These are phyloP conservation scores for Chenopodium formosanum DNA, from an alignment of 148 eudicot species.

Conservation along the genomic window DNA sequence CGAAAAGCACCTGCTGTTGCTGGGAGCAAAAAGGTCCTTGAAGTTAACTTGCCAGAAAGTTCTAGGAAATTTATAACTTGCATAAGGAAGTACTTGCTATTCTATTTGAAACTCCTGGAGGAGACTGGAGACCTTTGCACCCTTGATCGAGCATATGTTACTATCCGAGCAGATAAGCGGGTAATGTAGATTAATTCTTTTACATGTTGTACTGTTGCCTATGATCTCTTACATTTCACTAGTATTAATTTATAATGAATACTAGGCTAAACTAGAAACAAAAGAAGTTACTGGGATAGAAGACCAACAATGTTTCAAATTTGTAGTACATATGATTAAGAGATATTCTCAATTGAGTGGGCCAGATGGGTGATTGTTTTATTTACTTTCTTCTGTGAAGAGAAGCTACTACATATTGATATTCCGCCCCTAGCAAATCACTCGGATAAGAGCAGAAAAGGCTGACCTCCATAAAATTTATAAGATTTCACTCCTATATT, in stretches of 20 bases:
- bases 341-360: neutral
- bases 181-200: conserved; percentile 34
- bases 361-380: neutral
- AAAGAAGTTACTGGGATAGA: neutral
- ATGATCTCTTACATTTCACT: neutral
- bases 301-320: neutral
- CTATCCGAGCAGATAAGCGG: conserved; percentile 92
- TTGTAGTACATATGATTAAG: neutral
- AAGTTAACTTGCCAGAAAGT: conserved; percentile 94
- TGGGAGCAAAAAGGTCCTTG: conserved; percentile 72
- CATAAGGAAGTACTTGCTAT: conserved; percentile 83
- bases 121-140: conserved; percentile 80
- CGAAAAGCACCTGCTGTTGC: conserved; percentile 72
- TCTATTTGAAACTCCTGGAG: conserved; percentile 84
- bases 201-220: neutral
- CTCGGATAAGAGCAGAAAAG: neutral
- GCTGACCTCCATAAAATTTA: neutral
- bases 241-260: neutral
- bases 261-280: neutral
- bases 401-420: neutral
- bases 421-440: neutral
- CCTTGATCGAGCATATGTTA: conserved; percentile 86
- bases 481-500: neutral
- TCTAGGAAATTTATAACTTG: conserved; percentile 94
- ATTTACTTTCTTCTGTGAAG: neutral